A percentile compares a stretch with the other conserved stretches of the same genome.
Evolutionary conservation across 306 rosid species (phyloP).

Genomic region (Datisca glomerata): DNA sequence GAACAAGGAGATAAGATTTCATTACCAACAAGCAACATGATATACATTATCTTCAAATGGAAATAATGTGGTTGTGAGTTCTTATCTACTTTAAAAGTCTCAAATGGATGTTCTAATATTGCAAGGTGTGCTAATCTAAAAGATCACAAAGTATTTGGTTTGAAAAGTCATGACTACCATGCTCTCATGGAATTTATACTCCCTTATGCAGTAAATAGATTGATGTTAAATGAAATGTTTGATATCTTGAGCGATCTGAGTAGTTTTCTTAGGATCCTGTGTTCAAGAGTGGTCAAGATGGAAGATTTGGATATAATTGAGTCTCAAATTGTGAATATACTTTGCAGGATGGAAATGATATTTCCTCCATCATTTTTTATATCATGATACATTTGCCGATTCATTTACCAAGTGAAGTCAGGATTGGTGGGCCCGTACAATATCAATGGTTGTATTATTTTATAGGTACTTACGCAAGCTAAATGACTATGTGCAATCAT

Average conservation of each 20-base stretch:
- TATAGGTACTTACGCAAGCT: too few species aligned
- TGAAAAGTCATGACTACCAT: too few species aligned
- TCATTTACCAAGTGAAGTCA: background rate
- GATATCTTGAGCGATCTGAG: constrained; percentile 1
- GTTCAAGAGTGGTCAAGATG: too few species aligned
- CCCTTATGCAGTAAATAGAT: background rate
- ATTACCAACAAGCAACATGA: background rate
- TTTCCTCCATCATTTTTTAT: background rate
- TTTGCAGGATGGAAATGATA: background rate
- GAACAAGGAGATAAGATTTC: background rate
- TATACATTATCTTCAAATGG: background rate
- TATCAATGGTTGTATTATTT: background rate
- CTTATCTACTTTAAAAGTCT: too few species aligned
- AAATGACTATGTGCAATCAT: background rate
- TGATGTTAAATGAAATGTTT: background rate
- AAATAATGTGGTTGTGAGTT: background rate
- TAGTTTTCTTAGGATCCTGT: too few species aligned
- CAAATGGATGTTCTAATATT: too few species aligned
- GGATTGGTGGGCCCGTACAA: background rate
- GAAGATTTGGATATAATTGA: too few species aligned
- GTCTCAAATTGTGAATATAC: background rate
- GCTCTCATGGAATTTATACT: too few species aligned
- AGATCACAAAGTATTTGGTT: too few species aligned
- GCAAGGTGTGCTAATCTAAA: background rate
- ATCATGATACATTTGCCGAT: too few species aligned